Base-by-base conservation (phyloP, 2,329 filamentous ascomycete genomes). In the Apiospora koreana region DNA sequence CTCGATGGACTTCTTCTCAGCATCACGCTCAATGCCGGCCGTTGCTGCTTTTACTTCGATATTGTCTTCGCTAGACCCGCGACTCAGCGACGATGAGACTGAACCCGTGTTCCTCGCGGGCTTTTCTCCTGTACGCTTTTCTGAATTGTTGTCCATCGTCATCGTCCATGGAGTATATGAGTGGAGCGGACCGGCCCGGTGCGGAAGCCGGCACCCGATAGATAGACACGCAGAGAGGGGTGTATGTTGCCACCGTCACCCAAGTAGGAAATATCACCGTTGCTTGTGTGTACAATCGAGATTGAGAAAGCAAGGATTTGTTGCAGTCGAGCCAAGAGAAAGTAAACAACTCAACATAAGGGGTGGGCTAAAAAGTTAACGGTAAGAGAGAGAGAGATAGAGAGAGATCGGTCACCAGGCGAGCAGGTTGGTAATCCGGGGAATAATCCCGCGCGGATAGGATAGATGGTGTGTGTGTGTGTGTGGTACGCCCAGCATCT, bases 1-100 rank as follows among this genome's bases (percentile, higher is more conserved):
- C 21, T 45, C 35, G 64, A 64, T 38, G n/a, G 68, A 67, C 58
- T 69, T 50, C 42, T 69, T 38, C 48, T 46, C 69, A 9, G 41
- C 38, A 5, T 38, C 50, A 3, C 10, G 31, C 16, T 35, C 50
- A 35, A 58, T 28, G 16, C 18, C 28, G 28, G 50, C 50, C 5
- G 50, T 18, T 21, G 6, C 50, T 21, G 50, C 16, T 9, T 25
- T 35, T 31, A 6, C 28, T 35, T 31, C 50, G 3, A 58, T 31
- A 7, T 35, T 31, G 7, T 35, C 41, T 2, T 43, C 50, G 16
- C 50, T 58, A 21, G 28, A 35, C 16, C 50, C 28, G 28, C 50
- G 50, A 21, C 50, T 31, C 16, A 1, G 28, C 31, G 31, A 62
- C 8, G 31, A n/a, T 12, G 54, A 62, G 31, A 38, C 18, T 9